These are phyloP conservation scores for Chaetomium sp. DNA, from an alignment of 2,329 filamentous ascomycete genomes.

Conservation along the genomic window DNA sequence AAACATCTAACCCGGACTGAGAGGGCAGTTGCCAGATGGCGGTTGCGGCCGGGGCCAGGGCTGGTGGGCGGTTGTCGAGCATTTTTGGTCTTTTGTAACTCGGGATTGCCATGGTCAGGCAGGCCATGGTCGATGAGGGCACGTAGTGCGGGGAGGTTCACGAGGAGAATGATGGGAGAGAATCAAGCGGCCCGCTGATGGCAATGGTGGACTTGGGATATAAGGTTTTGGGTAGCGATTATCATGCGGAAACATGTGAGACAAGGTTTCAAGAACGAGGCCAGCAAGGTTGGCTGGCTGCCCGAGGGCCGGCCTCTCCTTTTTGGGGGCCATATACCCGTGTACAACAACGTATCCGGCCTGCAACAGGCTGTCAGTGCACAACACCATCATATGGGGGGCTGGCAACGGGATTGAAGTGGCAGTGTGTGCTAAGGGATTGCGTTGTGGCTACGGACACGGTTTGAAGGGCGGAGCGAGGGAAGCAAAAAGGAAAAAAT, in stretches of 20 bases:
- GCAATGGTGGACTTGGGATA: too few relatives aligned
- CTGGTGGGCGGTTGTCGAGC: too few relatives aligned
- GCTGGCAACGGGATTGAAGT: background rate
- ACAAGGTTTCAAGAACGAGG: slow-evolving; percentile 7
- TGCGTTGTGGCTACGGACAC: background rate
- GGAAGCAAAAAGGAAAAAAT: background rate
- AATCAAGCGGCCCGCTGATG: too few relatives aligned
- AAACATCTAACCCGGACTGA: too few relatives aligned
- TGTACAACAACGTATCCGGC: background rate
- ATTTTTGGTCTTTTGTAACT: too few relatives aligned
- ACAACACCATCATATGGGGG: slow-evolving; percentile 3
- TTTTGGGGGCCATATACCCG: too few relatives aligned
- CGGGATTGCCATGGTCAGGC: background rate
- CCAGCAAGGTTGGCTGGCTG: background rate
- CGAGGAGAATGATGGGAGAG: background rate
- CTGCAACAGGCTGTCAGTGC: background rate
- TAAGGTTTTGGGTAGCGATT: background rate
- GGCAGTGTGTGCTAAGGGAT: slow-evolving; percentile 3
- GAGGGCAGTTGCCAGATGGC: background rate
- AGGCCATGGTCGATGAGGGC: background rate
- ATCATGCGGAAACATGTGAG: background rate
- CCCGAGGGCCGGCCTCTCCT: background rate
- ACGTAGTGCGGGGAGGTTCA: background rate
- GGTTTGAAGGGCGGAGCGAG: background rate
- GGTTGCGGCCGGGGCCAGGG: background rate